Conservation (phyloP, 441 rosid species). For the Pelargonium hybrid region DNA sequence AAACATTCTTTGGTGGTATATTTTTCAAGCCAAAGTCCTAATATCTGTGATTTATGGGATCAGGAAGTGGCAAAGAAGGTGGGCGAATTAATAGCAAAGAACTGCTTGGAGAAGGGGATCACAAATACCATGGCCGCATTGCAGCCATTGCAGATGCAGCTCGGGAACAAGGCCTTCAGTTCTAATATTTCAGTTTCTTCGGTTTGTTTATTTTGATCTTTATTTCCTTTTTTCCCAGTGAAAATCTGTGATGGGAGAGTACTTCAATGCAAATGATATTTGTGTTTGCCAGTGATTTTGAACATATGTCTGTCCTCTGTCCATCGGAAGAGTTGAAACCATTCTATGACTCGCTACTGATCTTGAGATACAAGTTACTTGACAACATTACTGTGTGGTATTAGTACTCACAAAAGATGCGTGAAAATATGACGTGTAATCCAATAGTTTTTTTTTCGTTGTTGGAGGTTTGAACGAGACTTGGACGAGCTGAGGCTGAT, state of each 20-base stretch:
- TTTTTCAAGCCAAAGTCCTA: neutral
- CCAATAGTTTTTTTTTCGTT: too few species aligned
- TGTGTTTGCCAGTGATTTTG: neutral
- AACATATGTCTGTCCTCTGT: neutral
- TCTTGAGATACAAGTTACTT: too few species aligned
- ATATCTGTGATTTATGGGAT: conserved; percentile 14
- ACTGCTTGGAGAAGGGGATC: conserved; percentile 83
- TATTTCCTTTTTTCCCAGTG: neutral
- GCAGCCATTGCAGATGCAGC: conserved; percentile 69
- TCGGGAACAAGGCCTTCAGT: conserved; percentile 72
- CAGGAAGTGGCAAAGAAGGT: conserved; percentile 85
- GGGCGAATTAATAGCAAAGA: conserved; percentile 71
- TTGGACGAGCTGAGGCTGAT: too few species aligned
- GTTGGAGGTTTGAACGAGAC: too few species aligned
- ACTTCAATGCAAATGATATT: neutral
- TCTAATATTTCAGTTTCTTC: conserved; percentile 25
- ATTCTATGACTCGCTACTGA: too few species aligned
- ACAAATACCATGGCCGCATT: conserved; percentile 89
- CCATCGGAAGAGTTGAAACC: too few species aligned
- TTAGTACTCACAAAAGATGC: too few species aligned
- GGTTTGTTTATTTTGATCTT: too few species aligned
- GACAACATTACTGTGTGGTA: too few species aligned
- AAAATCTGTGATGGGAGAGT: neutral
- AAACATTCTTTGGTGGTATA: too few species aligned
- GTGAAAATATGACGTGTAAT: too few species aligned